phyloP scores from a whole-genome alignment of 345 rosid species.

The Melastoma malabathricum region DNA sequence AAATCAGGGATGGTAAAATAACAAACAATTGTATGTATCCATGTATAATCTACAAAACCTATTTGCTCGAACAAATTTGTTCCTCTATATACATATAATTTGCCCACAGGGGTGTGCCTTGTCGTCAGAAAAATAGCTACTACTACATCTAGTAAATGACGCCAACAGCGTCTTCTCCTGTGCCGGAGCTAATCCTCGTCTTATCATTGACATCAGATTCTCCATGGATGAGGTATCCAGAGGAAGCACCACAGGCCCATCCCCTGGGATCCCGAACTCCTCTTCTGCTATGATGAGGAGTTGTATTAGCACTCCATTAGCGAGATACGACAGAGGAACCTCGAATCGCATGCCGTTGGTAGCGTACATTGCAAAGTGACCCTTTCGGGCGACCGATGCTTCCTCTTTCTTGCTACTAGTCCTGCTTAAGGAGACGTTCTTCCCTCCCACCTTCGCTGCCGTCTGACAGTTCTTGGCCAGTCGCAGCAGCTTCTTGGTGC shows the following conservation, averaged over 20 bases:
- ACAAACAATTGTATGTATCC: too few relatives aligned
- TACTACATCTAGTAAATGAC: too few relatives aligned
- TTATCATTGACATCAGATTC: too few relatives aligned
- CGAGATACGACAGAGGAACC: constrained; percentile 8
- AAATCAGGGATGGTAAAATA: too few relatives aligned
- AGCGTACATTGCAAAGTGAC: constrained; percentile 15
- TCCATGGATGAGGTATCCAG: constrained; percentile 11
- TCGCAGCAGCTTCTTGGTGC: constrained; percentile 10
- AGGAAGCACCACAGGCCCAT: constrained; percentile 23
- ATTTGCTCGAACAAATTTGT: too few relatives aligned
- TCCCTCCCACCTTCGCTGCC: constrained; percentile 2
- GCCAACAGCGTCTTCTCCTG: too few relatives aligned
- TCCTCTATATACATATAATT: too few relatives aligned
- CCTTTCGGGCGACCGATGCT: constrained; percentile 2
- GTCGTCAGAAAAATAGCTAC: too few relatives aligned
- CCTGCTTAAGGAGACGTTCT: not conserved
- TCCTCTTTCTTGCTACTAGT: not conserved
- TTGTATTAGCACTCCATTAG: not conserved
- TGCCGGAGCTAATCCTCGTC: too few relatives aligned
- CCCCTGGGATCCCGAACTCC: constrained; percentile 1
- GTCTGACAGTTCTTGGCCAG: constrained; percentile 19
- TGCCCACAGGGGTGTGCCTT: too few relatives aligned
- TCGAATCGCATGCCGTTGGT: constrained; percentile 8
- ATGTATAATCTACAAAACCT: too few relatives aligned
- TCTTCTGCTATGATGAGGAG: constrained; percentile 6